A percentile compares a stretch with the other conserved stretches of the same genome.
Conservation (phyloP, 1,284 basidiomycete species). For the Tetrapyrgos nigripes region DNA sequence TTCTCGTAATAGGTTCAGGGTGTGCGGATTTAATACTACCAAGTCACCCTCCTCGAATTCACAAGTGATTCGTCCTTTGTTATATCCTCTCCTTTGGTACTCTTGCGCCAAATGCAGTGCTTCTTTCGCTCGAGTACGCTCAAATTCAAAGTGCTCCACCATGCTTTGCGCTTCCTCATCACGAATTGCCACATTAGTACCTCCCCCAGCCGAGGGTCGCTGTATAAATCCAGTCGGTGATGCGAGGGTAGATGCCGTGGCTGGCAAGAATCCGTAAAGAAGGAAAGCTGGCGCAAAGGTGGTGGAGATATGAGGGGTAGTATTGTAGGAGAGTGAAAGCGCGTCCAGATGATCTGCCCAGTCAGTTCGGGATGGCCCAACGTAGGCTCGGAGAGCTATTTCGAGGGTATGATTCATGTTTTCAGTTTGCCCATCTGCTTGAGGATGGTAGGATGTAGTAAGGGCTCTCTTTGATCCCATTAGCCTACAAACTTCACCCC, state of each 20-base stretch:
- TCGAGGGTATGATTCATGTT: constrained; percentile 38
- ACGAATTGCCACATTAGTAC: background rate
- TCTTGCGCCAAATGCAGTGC: constrained; percentile 28
- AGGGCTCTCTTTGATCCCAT: too few species aligned
- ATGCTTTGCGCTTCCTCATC: constrained; percentile 22
- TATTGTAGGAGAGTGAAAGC: constrained; percentile 29
- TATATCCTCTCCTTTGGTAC: too few species aligned
- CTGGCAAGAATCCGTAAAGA: constrained; percentile 26
- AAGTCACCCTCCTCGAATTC: constrained; percentile 32
- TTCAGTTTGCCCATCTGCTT: constrained; percentile 41
- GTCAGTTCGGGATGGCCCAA: constrained; percentile 20
- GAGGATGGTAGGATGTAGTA: constrained; percentile 39
- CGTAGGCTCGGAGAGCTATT: constrained; percentile 30
- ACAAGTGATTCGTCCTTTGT: constrained; percentile 19
- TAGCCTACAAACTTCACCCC: constrained; percentile 26
- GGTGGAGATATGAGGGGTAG: constrained; percentile 27
- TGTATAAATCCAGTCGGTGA: constrained; percentile 4
- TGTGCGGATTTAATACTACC: constrained; percentile 29
- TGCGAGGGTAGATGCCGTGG: too few species aligned
- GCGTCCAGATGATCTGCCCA: constrained; percentile 23
- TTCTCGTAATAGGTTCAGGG: constrained; percentile 18
- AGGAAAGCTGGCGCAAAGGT: constrained; percentile 29
- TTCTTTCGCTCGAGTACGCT: constrained; percentile 25
- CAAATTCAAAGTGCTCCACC: constrained; percentile 23
- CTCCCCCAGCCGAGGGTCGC: background rate